Conservation (phyloP, 2,329 filamentous ascomycete genomes). For the Monosporascus sp. region DNA sequence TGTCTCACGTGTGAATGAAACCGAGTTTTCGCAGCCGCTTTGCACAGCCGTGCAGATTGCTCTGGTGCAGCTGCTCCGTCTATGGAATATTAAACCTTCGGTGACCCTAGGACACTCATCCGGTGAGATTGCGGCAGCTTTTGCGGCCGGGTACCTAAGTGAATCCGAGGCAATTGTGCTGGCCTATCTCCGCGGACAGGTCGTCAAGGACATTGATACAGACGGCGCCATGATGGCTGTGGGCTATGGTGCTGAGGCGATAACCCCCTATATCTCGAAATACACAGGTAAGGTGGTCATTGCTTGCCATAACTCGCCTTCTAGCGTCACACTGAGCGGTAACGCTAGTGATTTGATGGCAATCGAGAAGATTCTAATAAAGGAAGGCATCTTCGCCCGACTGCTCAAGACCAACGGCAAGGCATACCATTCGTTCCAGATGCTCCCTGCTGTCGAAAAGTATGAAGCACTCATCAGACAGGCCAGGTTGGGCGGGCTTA, state of each 20-base stretch:
- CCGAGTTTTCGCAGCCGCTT: constrained; percentile 9
- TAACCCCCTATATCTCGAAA: constrained; percentile 1
- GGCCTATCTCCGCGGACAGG: constrained; percentile 38
- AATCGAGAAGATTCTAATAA: not conserved
- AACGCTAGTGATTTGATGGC: constrained; percentile 1
- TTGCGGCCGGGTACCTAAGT: constrained; percentile 39
- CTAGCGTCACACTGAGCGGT: constrained; percentile 4
- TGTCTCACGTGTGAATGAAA: not conserved
- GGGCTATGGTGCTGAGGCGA: constrained; percentile 8
- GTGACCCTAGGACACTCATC: constrained; percentile 29
- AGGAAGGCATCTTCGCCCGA: constrained; percentile 1
- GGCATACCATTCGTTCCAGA: constrained; percentile 10
- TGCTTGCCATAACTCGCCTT: constrained; percentile 6
- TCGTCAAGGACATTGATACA: constrained; percentile 34
- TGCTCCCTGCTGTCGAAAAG: not conserved
- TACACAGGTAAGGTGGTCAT: not conserved
- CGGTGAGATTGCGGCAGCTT: constrained; percentile 37
- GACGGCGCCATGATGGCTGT: constrained; percentile 14
- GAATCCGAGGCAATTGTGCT: constrained; percentile 38
- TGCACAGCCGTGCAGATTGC: too few relatives aligned
- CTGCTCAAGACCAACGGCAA: not conserved
- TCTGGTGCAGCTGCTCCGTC: constrained; percentile 32
- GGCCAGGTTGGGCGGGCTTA: too few relatives aligned
- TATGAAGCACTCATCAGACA: not conserved
- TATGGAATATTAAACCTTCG: constrained; percentile 24